Conservation (phyloP, 768 basidiomycete genomes). For the Trametes cubensis region DNA sequence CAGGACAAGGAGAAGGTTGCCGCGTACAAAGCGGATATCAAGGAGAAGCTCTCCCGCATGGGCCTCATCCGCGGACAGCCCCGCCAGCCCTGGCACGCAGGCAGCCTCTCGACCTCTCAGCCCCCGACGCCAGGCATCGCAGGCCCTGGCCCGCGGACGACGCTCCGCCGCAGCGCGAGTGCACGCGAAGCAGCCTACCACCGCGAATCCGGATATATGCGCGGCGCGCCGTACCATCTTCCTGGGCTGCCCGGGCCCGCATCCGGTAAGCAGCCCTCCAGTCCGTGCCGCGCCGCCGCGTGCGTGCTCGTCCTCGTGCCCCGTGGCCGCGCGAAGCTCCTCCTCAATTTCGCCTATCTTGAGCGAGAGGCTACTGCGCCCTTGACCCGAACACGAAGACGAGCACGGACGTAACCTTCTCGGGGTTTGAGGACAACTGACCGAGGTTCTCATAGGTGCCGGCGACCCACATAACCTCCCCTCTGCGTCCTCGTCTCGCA, state of each 20-base stretch:
- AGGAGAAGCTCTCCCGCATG: conserved; percentile 73
- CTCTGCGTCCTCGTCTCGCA: conserved; percentile 37
- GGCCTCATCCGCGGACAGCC: conserved; percentile 86
- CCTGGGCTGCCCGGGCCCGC: conserved; percentile 15
- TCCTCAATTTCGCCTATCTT: conserved; percentile 12
- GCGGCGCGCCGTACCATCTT: conserved; percentile 16
- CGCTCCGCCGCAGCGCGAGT: conserved; percentile 19
- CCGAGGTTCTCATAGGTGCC: conserved; percentile 14
- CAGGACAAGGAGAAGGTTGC: conserved; percentile 85
- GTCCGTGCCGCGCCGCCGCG: conserved; percentile 6
- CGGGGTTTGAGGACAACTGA: conserved; percentile 18
- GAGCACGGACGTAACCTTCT: conserved; percentile 19
- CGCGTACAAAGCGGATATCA: conserved; percentile 82
- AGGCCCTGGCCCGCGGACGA: conserved; percentile 24
- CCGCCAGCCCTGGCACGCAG: conserved; percentile 37
- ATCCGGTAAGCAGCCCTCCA: conserved; percentile 19
- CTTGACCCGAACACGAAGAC: conserved; percentile 11
- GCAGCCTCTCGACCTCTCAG: conserved; percentile 16
- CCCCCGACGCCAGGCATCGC: conserved; percentile 23
- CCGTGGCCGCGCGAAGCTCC: conserved; percentile 16
- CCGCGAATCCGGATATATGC: conserved; percentile 12
- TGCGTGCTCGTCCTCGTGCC: conserved; percentile 13
- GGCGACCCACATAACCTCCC: conserved; percentile 22
- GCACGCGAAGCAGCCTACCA: conserved; percentile 18
- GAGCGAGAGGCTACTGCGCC: conserved; percentile 11